Percentiles rank a stretch among this genome's conserved stretches.
Evolutionary conservation across 306 rosid genomes (phyloP).

Genomic region (Acacia acuminata): DNA sequence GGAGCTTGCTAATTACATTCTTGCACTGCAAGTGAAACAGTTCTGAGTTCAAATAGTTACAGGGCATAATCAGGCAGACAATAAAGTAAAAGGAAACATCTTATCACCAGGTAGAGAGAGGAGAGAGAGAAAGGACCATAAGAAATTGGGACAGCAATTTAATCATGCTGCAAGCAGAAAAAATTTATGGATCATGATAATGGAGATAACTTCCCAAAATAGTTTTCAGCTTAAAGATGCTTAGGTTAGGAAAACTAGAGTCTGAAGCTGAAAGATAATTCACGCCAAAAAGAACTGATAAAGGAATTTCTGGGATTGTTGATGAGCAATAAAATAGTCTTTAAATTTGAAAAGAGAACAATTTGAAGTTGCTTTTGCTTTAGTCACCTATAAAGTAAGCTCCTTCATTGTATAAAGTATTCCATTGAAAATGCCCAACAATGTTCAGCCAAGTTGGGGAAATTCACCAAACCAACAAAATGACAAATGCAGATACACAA

Average conservation of each 20-base stretch:
- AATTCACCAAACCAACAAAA: not conserved
- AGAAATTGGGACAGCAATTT: not conserved
- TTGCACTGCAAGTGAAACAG: conserved; percentile 75
- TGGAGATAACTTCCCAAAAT: not conserved
- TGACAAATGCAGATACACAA: not conserved
- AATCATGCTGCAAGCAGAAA: not conserved
- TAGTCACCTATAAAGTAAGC: not conserved
- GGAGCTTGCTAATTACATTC: conserved; percentile 92
- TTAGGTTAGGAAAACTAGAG: not conserved
- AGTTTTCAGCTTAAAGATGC: not conserved
- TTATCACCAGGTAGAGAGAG: not conserved
- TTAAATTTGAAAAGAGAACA: not conserved
- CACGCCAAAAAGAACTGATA: not conserved
- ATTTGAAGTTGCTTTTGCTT: not conserved
- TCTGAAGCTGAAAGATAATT: not conserved
- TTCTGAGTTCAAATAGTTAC: conserved; percentile 26
- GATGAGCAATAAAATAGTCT: not conserved
- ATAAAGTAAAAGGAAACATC: conserved; percentile 9
- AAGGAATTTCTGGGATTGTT: not conserved
- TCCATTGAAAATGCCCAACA: not conserved
- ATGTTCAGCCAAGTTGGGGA: not conserved
- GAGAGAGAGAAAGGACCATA: not conserved
- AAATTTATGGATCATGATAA: not conserved
- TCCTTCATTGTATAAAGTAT: not conserved
- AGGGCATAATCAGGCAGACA: conserved; percentile 13